Evolutionary conservation across 2,329 filamentous ascomycete genomes (phyloP).

Genomic region (Orbilia quercus): DNA sequence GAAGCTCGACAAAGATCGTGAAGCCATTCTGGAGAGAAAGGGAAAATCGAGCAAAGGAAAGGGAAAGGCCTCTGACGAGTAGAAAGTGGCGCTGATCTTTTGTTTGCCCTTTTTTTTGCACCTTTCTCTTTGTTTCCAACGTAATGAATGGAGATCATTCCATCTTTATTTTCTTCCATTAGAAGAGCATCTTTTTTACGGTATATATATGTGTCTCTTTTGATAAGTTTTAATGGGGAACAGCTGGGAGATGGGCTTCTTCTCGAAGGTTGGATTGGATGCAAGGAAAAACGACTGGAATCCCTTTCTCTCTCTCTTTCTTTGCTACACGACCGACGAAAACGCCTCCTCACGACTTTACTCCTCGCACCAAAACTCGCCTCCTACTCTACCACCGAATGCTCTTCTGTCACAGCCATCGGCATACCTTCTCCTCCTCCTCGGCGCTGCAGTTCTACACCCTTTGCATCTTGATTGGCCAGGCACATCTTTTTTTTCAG

Average conservation of each 20-base stretch:
- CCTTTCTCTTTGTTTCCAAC: conserved; percentile 19
- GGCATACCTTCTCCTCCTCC: conserved; percentile 9
- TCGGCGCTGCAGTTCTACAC: conserved; percentile 20
- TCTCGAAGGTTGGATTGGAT: conserved; percentile 30
- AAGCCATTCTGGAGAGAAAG: conserved; percentile 87
- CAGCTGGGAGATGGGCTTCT: conserved; percentile 29
- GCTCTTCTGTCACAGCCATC: conserved; percentile 1
- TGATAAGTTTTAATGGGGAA: conserved; percentile 51
- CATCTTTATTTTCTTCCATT: conserved; percentile 29
- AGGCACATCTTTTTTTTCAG: conserved; percentile 30
- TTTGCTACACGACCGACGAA: conserved; percentile 20
- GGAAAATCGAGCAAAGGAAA: conserved; percentile 80
- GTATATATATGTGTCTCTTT: conserved; percentile 48
- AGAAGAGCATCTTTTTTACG: conserved; percentile 53
- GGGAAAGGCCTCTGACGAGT: conserved; percentile 76
- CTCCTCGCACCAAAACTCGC: conserved; percentile 1
- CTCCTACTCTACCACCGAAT: conserved; percentile 9
- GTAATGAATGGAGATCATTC: conserved; percentile 44
- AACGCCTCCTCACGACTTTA: conserved; percentile 10
- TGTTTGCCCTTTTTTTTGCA: conserved; percentile 22
- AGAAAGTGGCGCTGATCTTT: conserved; percentile 51
- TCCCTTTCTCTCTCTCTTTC: neutral
- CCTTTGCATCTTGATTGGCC: conserved; percentile 39
- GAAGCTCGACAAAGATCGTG: conserved; percentile 96
- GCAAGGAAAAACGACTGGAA: conserved; percentile 17